phyloP scores from a whole-genome alignment of 441 rosid species.

The Daphne laureola region DNA sequence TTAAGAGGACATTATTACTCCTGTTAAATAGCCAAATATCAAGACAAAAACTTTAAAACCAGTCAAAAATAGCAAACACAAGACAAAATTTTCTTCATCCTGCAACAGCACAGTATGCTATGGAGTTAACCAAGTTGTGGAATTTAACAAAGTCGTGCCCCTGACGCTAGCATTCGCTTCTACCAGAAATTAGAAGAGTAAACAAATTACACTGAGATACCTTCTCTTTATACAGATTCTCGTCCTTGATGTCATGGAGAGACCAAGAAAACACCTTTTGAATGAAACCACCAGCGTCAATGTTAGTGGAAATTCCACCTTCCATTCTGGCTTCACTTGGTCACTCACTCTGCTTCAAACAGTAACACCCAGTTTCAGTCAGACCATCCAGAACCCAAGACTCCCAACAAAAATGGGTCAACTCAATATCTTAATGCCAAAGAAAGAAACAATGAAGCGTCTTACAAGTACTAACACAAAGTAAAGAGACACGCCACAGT shows the following conservation, averaged over 20 bases:
- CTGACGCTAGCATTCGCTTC: too few relatives aligned
- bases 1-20: neutral
- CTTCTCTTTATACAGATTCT: conserved; percentile 19
- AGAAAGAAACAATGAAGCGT: conserved; percentile 3
- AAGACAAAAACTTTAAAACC: neutral
- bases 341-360: conserved; percentile 1
- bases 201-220: conserved; percentile 6
- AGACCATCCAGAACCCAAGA: neutral
- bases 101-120: neutral
- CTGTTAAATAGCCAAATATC: too few relatives aligned
- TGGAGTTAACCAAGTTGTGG: neutral
- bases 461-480: too few relatives aligned
- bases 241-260: conserved; percentile 18
- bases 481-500: too few relatives aligned
- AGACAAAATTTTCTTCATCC: neutral
- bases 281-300: conserved; percentile 5
- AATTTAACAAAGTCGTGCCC: neutral
- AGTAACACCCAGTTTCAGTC: conserved; percentile 5
- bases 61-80: neutral
- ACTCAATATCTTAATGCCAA: conserved; percentile 9
- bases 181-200: too few relatives aligned
- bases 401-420: neutral
- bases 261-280: conserved; percentile 25
- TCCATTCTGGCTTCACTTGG: neutral
- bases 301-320: neutral